Evolutionary conservation across 192 early-diverging fungal species (phyloP).

Genomic region (Coemansia umbellata): DNA sequence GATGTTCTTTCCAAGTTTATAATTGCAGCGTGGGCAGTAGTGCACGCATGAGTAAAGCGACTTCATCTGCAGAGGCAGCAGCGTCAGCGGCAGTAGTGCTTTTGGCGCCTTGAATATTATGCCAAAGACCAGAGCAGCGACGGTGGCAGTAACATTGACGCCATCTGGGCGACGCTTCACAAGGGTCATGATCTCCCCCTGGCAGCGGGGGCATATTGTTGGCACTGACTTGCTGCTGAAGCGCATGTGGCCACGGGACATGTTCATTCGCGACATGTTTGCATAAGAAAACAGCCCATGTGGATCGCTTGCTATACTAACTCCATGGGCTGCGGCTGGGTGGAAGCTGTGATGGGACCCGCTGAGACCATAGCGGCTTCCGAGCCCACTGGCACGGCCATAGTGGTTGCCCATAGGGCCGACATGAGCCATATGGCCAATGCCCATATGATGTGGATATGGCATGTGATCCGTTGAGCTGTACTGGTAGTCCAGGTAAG

Average conservation of each 20-base stretch:
- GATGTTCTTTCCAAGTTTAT: conserved; percentile 44
- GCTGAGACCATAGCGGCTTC: conserved; percentile 5
- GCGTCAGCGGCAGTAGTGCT: conserved; percentile 26
- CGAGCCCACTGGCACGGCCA: not conserved
- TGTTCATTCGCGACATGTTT: conserved; percentile 2
- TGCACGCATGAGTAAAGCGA: conserved; percentile 28
- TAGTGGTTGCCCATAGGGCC: not conserved
- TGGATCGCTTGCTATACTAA: conserved; percentile 32
- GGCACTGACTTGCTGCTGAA: conserved; percentile 31
- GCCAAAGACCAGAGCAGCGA: conserved; percentile 23
- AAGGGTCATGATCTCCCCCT: conserved; percentile 24
- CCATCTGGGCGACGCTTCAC: conserved; percentile 29
- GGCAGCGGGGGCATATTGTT: conserved; percentile 36
- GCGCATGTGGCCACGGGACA: conserved; percentile 13
- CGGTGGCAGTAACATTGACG: conserved; percentile 20
- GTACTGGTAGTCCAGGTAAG: conserved; percentile 19
- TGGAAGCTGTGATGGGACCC: conserved; percentile 3
- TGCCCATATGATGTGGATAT: not conserved
- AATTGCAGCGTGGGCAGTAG: conserved; percentile 39
- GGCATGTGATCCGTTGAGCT: conserved; percentile 4
- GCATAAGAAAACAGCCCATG: conserved; percentile 37
- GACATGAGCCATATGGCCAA: not conserved
- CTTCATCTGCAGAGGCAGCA: conserved; percentile 40
- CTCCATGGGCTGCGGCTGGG: conserved; percentile 1
- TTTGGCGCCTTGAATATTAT: conserved; percentile 20